phyloP scores from a whole-genome alignment of 2,329 filamentous ascomycete genomes.

The Colletotrichum sidae region DNA sequence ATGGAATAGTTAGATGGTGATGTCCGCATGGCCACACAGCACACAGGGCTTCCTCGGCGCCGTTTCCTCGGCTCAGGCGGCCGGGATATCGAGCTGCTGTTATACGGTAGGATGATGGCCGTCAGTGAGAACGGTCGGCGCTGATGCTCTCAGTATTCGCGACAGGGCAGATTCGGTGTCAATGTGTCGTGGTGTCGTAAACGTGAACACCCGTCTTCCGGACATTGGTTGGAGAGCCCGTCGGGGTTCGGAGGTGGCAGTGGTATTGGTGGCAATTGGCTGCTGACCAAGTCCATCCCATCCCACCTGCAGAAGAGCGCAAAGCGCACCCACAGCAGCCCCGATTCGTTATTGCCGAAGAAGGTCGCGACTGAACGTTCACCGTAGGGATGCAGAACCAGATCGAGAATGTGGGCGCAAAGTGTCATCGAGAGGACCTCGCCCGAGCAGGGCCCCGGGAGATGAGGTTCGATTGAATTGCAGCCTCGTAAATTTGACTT shows the following conservation, averaged over 20 bases:
- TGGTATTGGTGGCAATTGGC: slow-evolving; percentile 6
- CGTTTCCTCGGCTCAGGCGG: too few species aligned
- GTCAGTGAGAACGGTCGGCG: slow-evolving; percentile 27
- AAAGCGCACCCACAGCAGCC: not conserved
- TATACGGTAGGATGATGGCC: slow-evolving; percentile 19
- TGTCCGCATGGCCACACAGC: slow-evolving; percentile 16
- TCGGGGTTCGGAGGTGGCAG: slow-evolving; percentile 36
- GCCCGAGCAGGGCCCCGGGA: too few species aligned
- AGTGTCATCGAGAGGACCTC: too few species aligned
- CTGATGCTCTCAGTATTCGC: not conserved
- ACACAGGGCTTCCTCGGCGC: too few species aligned
- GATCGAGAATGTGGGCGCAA: not conserved
- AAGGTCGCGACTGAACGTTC: not conserved
- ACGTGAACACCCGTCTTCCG: slow-evolving; percentile 14
- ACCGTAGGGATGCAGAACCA: not conserved
- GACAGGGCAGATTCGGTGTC: slow-evolving; percentile 4
- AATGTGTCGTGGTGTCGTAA: slow-evolving; percentile 8
- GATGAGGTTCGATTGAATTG: too few species aligned
- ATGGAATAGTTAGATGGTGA: not conserved
- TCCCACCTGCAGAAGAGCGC: too few species aligned
- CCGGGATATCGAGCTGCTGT: slow-evolving; percentile 16
- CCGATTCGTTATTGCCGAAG: slow-evolving; percentile 13
- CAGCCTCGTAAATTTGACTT: too few species aligned
- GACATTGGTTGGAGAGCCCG: slow-evolving; percentile 32
- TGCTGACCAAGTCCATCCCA: not conserved